These are phyloP conservation scores for Kodamaea sp. DNA, from an alignment of 1,139 yeast genomes.

Conservation along the genomic window DNA sequence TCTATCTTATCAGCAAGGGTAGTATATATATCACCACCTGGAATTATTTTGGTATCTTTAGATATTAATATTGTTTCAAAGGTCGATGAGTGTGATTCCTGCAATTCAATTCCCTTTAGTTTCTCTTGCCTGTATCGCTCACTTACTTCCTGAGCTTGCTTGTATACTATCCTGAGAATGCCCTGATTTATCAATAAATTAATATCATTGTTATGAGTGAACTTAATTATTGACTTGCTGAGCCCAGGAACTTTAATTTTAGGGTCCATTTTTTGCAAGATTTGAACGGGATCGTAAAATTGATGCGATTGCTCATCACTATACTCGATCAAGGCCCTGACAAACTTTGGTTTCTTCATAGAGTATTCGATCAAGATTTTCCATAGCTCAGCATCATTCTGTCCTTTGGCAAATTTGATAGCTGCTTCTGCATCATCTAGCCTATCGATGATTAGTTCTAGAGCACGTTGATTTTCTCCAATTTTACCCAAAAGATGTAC, in stretches of 20 bases:
- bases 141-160: slow-evolving; percentile 11
- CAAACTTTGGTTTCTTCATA: slow-evolving; percentile 69
- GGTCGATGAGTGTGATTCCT: slow-evolving; percentile 1
- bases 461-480: slow-evolving; percentile 78
- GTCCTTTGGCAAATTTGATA: slow-evolving; percentile 72
- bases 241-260: slow-evolving; percentile 67
- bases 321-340: slow-evolving; percentile 69
- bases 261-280: slow-evolving; percentile 64
- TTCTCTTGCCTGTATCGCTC: slow-evolving; percentile 8
- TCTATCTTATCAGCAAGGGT: slow-evolving; percentile 4
- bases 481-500: slow-evolving; percentile 81
- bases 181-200: slow-evolving; percentile 58
- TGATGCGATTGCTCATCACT: slow-evolving; percentile 56
- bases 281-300: slow-evolving; percentile 66
- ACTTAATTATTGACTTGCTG: slow-evolving; percentile 58
- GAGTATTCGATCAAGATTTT: slow-evolving; percentile 71
- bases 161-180: slow-evolving; percentile 52
- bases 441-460: slow-evolving; percentile 73
- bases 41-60: slow-evolving; percentile 1
- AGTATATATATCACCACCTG: slow-evolving; percentile 6
- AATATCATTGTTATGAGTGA: slow-evolving; percentile 66
- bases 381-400: slow-evolving; percentile 80
- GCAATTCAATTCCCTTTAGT: slow-evolving; percentile 7
- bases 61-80: slow-evolving; percentile 6
- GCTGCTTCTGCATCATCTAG: slow-evolving; percentile 80